Evolutionary conservation across 208 protist species (phyloP), one percentile per base, ranked within the genome.

Genomic region (Histomonas meleagridis): DNA sequence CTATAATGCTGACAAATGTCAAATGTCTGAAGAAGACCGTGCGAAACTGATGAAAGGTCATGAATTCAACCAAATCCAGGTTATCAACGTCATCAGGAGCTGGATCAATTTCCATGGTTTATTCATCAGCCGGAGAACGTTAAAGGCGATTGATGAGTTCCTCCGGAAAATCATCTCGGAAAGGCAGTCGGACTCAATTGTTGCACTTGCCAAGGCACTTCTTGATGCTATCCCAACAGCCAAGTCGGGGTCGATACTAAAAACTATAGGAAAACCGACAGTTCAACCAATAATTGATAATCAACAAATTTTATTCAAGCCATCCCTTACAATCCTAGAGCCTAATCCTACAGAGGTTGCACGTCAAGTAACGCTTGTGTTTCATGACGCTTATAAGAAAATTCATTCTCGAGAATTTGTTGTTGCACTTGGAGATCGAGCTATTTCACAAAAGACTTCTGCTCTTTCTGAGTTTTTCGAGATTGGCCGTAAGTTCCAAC

Each of bases 381-480:
- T 32, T 1, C 38, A 21, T 38, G 46, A 86, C 32, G 65, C 32
- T 3, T 72, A 43, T 16, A 3, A 26, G 55, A 1, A 40, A 18
- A n/a, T 86, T 4, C 76, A 51, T 28, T 86, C 76, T 7, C 76
- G 38, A 38, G 76, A 86, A 49, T 86, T 86, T 49, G 46, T 86
- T 35, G 46, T 86, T 38, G 76, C 46, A 32, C 38, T 86, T 38
- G 43, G 16, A 86, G 55, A 86, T 55, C 76, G 26, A 38, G 12
- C 21, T 32, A 43, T 55, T 55, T 51, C 76, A 55, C 43, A 28
- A 38, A 18, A 55, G 28, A 86, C 76, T 26, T 46, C 76, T 16
- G 38, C 76, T 14, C 76, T 86, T 38, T 10, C 23, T 28, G 76
- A 86, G 26, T 86, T 86, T 46, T 55, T 86, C 46, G 23, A 32